phyloP scores from a whole-genome alignment of 116 monocot genomes.

The Zostera marina region DNA sequence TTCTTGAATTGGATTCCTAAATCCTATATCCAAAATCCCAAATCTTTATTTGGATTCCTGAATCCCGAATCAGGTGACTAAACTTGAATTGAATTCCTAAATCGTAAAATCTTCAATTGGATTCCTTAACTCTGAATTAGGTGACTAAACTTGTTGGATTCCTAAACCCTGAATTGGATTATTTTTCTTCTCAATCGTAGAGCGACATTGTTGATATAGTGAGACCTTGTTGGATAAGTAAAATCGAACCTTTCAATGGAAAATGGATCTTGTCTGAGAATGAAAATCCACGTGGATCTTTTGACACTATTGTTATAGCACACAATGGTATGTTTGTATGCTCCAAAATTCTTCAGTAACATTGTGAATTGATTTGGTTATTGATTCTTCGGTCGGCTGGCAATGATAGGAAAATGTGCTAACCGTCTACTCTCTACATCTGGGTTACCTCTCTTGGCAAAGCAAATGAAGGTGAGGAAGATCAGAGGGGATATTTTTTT shows the following conservation, averaged over 20 bases:
- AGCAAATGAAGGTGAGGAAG: slow-evolving; percentile 78
- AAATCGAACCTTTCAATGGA: slow-evolving; percentile 89
- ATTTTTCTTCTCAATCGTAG: slow-evolving; percentile 22
- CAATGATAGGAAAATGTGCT: slow-evolving; percentile 80
- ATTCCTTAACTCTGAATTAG: too few species aligned
- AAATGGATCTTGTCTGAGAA: slow-evolving; percentile 75
- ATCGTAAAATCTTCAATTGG: too few species aligned
- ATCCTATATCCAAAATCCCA: too few species aligned
- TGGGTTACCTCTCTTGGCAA: slow-evolving; percentile 59
- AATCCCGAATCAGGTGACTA: too few species aligned
- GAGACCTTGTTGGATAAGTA: slow-evolving; percentile 94
- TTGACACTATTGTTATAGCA: slow-evolving; percentile 87
- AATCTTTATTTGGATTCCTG: too few species aligned
- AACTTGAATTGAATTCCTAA: too few species aligned
- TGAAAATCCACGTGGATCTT: slow-evolving; percentile 50
- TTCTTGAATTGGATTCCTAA: too few species aligned
- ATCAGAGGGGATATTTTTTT: background rate
- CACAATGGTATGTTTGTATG: slow-evolving; percentile 58
- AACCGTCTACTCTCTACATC: slow-evolving; percentile 73
- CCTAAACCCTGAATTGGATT: background rate
- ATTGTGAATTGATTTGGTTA: too few species aligned
- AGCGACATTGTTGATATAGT: slow-evolving; percentile 33
- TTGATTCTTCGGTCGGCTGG: background rate
- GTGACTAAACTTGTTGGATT: too few species aligned
- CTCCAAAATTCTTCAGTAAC: background rate